phyloP scores from a whole-genome alignment of 495 filamentous ascomycete genomes.

The Trichoderma asperelloides region DNA sequence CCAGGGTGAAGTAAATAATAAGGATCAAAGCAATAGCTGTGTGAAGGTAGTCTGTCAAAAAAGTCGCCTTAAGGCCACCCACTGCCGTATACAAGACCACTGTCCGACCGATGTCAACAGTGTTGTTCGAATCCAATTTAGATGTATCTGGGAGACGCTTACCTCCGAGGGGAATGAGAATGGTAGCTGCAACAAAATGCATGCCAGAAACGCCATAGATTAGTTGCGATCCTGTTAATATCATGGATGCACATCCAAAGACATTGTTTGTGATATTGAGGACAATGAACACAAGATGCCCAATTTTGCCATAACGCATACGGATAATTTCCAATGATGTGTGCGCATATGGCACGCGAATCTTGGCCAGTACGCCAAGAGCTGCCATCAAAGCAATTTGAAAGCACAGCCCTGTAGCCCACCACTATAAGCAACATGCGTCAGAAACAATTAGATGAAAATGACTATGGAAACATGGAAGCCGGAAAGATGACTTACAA shows the following conservation, averaged over 20 bases:
- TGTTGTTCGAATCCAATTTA: conserved; percentile 47
- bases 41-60: conserved; percentile 43
- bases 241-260: conserved; percentile 53
- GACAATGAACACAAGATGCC: conserved; percentile 58
- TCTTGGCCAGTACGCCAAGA: conserved; percentile 72
- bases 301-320: conserved; percentile 31
- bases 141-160: conserved; percentile 55
- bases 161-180: conserved; percentile 39
- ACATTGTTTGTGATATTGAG: conserved; percentile 66
- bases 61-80: conserved; percentile 25
- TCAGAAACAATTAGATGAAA: neutral
- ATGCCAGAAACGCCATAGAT: conserved; percentile 67
- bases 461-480: neutral
- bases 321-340: conserved; percentile 44
- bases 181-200: conserved; percentile 60
- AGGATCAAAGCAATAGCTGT: conserved; percentile 70
- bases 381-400: conserved; percentile 74
- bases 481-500: neutral
- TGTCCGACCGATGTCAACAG: conserved; percentile 67
- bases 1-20: conserved; percentile 75
- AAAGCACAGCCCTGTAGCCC: conserved; percentile 45
- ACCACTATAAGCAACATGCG: conserved; percentile 38
- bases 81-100: conserved; percentile 61
- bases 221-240: conserved; percentile 73
- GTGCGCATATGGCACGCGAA: conserved; percentile 63